Evolutionary conservation across 1,284 basidiomycete genomes (phyloP).

Genomic region (Cutaneotrichosporon sp.): DNA sequence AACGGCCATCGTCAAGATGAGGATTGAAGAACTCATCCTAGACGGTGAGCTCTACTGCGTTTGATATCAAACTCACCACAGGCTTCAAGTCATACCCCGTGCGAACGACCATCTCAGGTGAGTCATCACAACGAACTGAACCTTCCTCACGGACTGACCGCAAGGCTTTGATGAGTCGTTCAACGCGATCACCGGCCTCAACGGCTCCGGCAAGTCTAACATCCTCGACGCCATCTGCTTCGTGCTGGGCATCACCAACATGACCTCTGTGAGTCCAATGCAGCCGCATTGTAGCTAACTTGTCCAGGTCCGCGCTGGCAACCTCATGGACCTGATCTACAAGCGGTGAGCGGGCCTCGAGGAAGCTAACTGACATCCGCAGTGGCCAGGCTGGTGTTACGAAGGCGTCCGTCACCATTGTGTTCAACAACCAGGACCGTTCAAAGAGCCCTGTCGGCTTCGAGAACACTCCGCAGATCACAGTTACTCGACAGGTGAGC

Average conservation of each 20-base stretch:
- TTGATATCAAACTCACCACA: slow-evolving; percentile 39
- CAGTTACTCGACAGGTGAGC: slow-evolving; percentile 88
- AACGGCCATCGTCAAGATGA: slow-evolving; percentile 56
- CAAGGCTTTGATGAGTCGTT: slow-evolving; percentile 90
- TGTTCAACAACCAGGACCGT: slow-evolving; percentile 97
- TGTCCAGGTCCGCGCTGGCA: slow-evolving; percentile 83
- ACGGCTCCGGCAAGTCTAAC: slow-evolving; percentile 89
- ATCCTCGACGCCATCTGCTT: slow-evolving; percentile 97
- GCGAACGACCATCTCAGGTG: slow-evolving; percentile 77
- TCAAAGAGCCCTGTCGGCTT: slow-evolving; percentile 82
- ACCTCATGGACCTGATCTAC: slow-evolving; percentile 90
- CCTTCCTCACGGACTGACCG: slow-evolving; percentile 13
- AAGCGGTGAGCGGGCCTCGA: slow-evolving; percentile 39
- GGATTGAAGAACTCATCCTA: slow-evolving; percentile 76
- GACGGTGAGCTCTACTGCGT: slow-evolving; percentile 58
- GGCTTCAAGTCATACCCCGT: slow-evolving; percentile 97
- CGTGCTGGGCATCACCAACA: slow-evolving; percentile 93
- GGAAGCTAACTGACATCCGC: slow-evolving; percentile 43
- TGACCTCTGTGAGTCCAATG: slow-evolving; percentile 65
- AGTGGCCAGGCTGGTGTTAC: slow-evolving; percentile 96
- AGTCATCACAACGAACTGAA: slow-evolving; percentile 1
- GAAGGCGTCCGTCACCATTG: slow-evolving; percentile 96
- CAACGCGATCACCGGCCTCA: slow-evolving; percentile 96
- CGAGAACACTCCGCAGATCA: slow-evolving; percentile 82
- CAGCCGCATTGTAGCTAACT: background rate